Evolutionary conservation across 805 yeast species (phyloP), one percentile per base, ranked within the genome.

Genomic region (Geotrichum ghanense): DNA sequence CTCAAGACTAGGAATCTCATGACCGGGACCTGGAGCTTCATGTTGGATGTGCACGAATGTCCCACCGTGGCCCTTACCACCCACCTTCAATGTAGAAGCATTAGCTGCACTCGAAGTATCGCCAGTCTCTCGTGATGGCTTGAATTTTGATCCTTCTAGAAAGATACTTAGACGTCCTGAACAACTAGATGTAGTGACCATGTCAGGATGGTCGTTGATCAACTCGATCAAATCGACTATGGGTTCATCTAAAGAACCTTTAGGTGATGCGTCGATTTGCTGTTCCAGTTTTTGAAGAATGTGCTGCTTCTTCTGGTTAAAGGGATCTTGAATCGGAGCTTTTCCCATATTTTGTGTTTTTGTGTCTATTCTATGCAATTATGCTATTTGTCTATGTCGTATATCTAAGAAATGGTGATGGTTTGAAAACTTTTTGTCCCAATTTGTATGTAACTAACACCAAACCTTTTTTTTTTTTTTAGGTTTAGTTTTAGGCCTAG

Each of bases 121-220:
- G 26, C 25, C 46, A 34, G 22, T 17, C 21, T 5, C 17, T n/a
- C 22, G 10, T 46, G 26, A 7, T 50, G 54, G 27, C 17, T 56
- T 59, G 10, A 48, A 52, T 54, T 84, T 83, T 7, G 64, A 61
- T 2, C 95, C 95, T 58, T 86, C 95, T 1, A 82, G 65, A 59
- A 83, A 87, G 0, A 87, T 87, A 48, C 90, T 79, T 1, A 86
- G 81, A 56, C 95, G 68, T 2, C 95, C 95, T 0, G 95, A 84
- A 53, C 95, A 87, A 16, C 92, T 81, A 1, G 94, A 83, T 0
- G 95, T 87, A 2, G 95, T 86, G 9, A 87, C 92, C 78, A 83
- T 73, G 52, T 81, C 78, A 0, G 63, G 56, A 53, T 76, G 75
- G 2, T 72, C 53, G 56, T 87, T 87, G 54, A 87, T 81, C 14